These are phyloP conservation scores for Fusarium denticulatum DNA, from an alignment of 2,329 filamentous ascomycete species.

Conservation along the genomic window DNA sequence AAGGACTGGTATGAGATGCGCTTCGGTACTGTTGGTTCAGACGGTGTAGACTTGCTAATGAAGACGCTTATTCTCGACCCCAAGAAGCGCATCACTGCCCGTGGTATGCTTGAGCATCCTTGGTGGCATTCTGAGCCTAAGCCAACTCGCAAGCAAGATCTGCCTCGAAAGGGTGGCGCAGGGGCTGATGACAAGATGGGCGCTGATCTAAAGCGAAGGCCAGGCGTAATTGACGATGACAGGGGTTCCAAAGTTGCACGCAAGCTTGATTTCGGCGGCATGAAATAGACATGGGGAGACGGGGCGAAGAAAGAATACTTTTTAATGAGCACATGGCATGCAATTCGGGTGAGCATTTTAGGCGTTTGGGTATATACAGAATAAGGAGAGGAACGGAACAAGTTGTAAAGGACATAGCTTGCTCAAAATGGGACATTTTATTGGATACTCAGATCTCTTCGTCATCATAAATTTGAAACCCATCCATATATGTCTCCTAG, in stretches of 20 bases:
- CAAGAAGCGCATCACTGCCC: constrained; percentile 81
- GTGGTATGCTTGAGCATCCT: constrained; percentile 79
- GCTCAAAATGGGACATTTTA: neutral
- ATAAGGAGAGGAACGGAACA: neutral
- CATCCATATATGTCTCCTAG: constrained; percentile 7
- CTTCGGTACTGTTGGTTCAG: constrained; percentile 82
- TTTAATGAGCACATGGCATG: constrained; percentile 3
- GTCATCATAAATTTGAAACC: constrained; percentile 24
- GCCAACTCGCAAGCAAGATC: constrained; percentile 81
- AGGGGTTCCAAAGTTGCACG: constrained; percentile 80
- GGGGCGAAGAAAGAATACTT: neutral
- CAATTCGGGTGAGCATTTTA: constrained; percentile 20
- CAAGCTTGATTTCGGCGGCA: constrained; percentile 78
- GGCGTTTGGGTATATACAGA: constrained; percentile 17
- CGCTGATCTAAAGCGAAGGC: constrained; percentile 80
- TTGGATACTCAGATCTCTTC: constrained; percentile 14
- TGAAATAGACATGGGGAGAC: constrained; percentile 30
- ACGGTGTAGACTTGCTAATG: constrained; percentile 89
- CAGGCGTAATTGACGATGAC: constrained; percentile 74
- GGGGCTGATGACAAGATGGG: constrained; percentile 80
- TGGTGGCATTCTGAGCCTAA: constrained; percentile 89
- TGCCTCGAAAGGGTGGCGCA: constrained; percentile 80
- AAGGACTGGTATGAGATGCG: constrained; percentile 77
- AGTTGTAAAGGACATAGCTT: neutral
- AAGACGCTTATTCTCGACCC: constrained; percentile 87